Conservation (phyloP, 345 rosid genomes). For the Eutrema yunnanense region DNA sequence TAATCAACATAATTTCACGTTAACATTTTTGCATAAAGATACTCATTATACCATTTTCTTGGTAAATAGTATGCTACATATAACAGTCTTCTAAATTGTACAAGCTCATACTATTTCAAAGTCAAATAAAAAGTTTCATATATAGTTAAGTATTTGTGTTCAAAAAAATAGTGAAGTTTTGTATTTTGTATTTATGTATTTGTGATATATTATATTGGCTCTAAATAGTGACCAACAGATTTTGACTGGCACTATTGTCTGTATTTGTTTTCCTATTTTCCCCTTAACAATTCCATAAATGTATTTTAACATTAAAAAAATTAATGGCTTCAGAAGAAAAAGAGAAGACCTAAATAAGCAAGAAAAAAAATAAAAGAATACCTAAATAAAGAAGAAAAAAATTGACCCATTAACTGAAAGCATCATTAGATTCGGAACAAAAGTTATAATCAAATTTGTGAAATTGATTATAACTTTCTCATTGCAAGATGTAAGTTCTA, state of each 20-base stretch:
- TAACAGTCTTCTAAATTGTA: neutral
- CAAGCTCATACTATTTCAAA: neutral
- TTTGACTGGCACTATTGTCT: neutral
- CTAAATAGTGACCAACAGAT: neutral
- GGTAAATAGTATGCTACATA: neutral
- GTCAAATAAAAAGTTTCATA: neutral
- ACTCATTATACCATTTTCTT: neutral
- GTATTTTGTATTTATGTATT: neutral
- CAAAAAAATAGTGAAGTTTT: neutral
- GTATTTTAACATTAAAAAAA: neutral
- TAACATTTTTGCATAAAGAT: neutral
- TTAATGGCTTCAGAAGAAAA: neutral
- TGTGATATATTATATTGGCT: neutral
- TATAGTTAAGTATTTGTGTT: neutral
- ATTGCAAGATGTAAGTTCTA: neutral
- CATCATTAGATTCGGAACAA: neutral
- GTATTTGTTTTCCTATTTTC: neutral
- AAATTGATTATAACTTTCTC: conserved; percentile 4
- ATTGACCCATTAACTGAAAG: neutral
- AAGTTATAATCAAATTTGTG: neutral
- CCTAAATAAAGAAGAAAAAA: neutral
- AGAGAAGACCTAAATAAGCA: neutral
- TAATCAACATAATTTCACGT: neutral
- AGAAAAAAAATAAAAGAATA: neutral
- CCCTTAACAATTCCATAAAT: neutral